Evolutionary conservation across 2,329 filamentous ascomycete genomes (phyloP), one percentile per base, ranked within the genome.

Genomic region (Aspergillus tanneri): DNA sequence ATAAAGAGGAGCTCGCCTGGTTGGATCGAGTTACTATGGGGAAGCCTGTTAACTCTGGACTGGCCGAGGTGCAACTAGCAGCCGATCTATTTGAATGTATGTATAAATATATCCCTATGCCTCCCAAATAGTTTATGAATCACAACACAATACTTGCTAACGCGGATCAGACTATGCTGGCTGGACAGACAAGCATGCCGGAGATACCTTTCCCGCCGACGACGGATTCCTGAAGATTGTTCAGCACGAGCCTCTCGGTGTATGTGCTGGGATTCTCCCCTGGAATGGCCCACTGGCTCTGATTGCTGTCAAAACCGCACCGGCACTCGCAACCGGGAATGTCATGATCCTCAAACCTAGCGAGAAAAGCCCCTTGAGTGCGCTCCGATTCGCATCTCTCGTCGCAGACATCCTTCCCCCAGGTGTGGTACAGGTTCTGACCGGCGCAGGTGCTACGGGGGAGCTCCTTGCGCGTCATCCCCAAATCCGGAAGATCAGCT

Each of bases 281-380:
- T 59, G 54, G 53, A 59, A 59, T 40, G 47, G 39, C 2, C 53
- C 53, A 3, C 2, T 55, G 3, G 47, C 21, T 2, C 43, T 28
- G 0, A 16, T 42, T 9, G 47, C 43, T 7, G 14, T 49, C 32
- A 52, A 52, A 24, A 39, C 42, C 2, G 52, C 49, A 1, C 36
- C 50, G 5, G 35, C 45, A 21, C 66, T 87, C 23, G 84, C 83
- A 1, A 82, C 83, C 2, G 84, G 85, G 1, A 87, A 85, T 62
- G 80, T 82, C 2, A 84, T 90, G 77, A 76, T 90, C 12, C 73
- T 80, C 27, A 88, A 88, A 9, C 81, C 82, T 2, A 83, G 83
- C 1, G 84, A 88, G 63, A 77, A 77, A 4, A 80, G 79, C 0
- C 75, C 82, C 8, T 76, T 69, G 0, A 55, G 76, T 1, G 77